These are phyloP conservation scores for Schwanniomyces occidentalis DNA, from an alignment of 805 yeast species.

Conservation along the genomic window DNA sequence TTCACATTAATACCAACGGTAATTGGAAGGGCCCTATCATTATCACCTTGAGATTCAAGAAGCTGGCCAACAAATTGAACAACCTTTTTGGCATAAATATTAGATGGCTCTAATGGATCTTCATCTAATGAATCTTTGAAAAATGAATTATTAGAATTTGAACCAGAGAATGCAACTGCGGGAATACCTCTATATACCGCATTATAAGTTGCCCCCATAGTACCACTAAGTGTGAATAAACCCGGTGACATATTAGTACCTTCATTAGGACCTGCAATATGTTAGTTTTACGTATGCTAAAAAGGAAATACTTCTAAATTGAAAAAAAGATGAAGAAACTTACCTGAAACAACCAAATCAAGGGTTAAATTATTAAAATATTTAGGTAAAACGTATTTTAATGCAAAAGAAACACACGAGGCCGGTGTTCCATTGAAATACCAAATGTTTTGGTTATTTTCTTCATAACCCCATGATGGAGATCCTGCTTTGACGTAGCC, in stretches of 20 bases:
- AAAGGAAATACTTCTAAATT: too few relatives aligned
- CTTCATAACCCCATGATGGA: slow-evolving; percentile 58
- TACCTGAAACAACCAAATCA: slow-evolving; percentile 53
- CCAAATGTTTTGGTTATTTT: slow-evolving; percentile 40
- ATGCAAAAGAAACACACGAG: slow-evolving; percentile 49
- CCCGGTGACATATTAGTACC: slow-evolving; percentile 49
- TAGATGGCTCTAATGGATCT: slow-evolving; percentile 41
- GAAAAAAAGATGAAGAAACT: too few relatives aligned
- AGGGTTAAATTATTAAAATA: slow-evolving; percentile 43
- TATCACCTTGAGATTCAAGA: slow-evolving; percentile 38
- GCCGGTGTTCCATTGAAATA: slow-evolving; percentile 60
- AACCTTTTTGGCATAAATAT: slow-evolving; percentile 45
- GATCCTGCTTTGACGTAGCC: slow-evolving; percentile 47
- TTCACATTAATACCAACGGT: slow-evolving; percentile 51
- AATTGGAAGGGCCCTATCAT: slow-evolving; percentile 39
- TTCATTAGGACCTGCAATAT: slow-evolving; percentile 55
- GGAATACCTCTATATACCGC: slow-evolving; percentile 50
- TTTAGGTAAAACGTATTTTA: slow-evolving; percentile 48
- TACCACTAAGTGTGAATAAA: slow-evolving; percentile 47
- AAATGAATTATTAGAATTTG: slow-evolving; percentile 50
- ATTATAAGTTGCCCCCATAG: slow-evolving; percentile 52
- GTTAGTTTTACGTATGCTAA: too few relatives aligned
- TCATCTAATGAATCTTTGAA: slow-evolving; percentile 45
- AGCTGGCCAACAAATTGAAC: slow-evolving; percentile 40
- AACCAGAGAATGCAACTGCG: slow-evolving; percentile 53